These are phyloP conservation scores for Mortierella antarctica DNA, from an alignment of 192 early-diverging fungal genomes.

Conservation along the genomic window DNA sequence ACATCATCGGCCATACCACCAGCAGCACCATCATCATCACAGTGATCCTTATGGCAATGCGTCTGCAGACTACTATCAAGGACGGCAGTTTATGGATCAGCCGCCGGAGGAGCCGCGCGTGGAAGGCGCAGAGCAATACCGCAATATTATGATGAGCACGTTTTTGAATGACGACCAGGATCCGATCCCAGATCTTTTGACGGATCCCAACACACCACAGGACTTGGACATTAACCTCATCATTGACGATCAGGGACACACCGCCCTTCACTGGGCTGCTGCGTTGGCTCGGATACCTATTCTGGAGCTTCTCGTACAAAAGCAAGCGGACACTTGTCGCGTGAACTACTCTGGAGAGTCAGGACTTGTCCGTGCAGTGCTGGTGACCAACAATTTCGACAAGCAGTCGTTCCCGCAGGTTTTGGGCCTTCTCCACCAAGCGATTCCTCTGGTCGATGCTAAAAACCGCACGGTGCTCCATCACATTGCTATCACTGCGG, in stretches of 20 bases:
- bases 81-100: background rate
- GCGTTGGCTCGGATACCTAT: conserved; percentile 83
- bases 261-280: conserved; percentile 96
- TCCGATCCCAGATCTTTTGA: conserved; percentile 67
- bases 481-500: conserved; percentile 85
- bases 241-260: conserved; percentile 96
- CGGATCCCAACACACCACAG: conserved; percentile 40
- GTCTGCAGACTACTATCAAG: conserved; percentile 1
- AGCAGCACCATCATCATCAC: conserved; percentile 11
- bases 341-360: conserved; percentile 90
- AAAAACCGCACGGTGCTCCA: conserved; percentile 89
- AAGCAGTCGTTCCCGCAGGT: conserved; percentile 81
- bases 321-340: conserved; percentile 75
- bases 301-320: conserved; percentile 81
- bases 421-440: conserved; percentile 80
- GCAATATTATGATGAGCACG: conserved; percentile 84
- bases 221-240: conserved; percentile 83
- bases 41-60: conserved; percentile 14
- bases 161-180: conserved; percentile 83
- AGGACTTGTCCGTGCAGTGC: conserved; percentile 88
- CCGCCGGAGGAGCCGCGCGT: conserved; percentile 22
- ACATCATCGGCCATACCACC: background rate
- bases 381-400: conserved; percentile 88
- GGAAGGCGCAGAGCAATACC: conserved; percentile 67
- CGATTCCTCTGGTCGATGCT: conserved; percentile 77